These are phyloP conservation scores for Hericium rajendrae DNA, from an alignment of 768 basidiomycete genomes.

Conservation along the genomic window DNA sequence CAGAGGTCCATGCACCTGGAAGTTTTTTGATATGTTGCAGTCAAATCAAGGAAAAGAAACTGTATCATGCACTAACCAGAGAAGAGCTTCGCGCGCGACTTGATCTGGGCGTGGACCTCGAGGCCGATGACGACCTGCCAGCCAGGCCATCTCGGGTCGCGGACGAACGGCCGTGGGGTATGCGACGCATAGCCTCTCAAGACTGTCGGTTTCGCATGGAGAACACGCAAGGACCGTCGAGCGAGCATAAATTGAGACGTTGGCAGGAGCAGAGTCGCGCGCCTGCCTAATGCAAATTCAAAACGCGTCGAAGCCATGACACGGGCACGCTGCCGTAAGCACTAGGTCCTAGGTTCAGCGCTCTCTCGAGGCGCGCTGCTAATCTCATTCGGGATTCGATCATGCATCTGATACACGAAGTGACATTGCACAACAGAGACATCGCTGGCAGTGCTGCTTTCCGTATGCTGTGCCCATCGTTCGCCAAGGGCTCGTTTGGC, in stretches of 20 bases:
- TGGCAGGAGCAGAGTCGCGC: neutral
- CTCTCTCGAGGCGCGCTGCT: no score
- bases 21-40: neutral
- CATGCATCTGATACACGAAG: no score
- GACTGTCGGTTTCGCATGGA: neutral
- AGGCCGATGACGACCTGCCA: slow-evolving; percentile 91
- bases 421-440: no score
- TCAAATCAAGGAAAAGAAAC: neutral
- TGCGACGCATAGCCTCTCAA: neutral
- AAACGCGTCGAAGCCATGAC: neutral
- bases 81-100: slow-evolving; percentile 81
- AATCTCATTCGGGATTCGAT: no score
- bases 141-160: slow-evolving; percentile 54
- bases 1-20: slow-evolving; percentile 33
- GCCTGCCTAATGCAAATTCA: neutral
- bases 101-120: slow-evolving; percentile 93
- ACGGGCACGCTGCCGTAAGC: no score
- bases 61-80: slow-evolving; percentile 38
- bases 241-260: slow-evolving; percentile 4
- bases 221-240: neutral
- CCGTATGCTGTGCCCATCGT: no score
- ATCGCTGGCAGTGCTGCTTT: no score
- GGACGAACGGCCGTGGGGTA: slow-evolving; percentile 1
- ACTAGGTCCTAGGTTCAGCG: no score
- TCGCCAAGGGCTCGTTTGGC: no score